These are phyloP conservation scores for Beta macrorhiza DNA, from an alignment of 179 eudicot genomes.

Conservation along the genomic window DNA sequence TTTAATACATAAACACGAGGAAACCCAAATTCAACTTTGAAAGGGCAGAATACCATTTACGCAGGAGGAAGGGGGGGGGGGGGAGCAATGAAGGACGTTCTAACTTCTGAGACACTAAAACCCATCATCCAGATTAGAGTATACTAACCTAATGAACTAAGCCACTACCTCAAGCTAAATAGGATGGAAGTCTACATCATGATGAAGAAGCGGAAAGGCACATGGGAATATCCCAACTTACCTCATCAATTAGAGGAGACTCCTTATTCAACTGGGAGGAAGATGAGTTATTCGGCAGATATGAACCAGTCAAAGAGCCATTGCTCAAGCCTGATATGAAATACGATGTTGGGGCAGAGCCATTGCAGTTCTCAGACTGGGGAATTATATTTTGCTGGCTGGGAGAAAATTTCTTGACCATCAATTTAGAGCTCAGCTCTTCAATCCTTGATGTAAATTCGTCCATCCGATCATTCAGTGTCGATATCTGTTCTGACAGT, in stretches of 20 bases:
- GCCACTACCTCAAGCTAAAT: neutral
- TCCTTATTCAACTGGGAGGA: constrained; percentile 75
- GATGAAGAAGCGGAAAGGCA: neutral
- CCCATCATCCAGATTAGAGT: neutral
- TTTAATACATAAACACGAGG: no score
- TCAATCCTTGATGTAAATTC: constrained; percentile 74
- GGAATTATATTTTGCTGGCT: constrained; percentile 53
- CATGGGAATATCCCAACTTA: constrained; percentile 26
- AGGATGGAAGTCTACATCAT: neutral
- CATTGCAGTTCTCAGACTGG: constrained; percentile 67
- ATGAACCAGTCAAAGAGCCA: constrained; percentile 61
- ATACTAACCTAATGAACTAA: neutral
- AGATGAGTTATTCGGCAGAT: constrained; percentile 60
- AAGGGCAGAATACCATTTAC: no score
- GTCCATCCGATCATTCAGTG: constrained; percentile 76
- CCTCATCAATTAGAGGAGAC: constrained; percentile 72
- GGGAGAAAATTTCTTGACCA: constrained; percentile 43
- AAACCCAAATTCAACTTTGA: no score
- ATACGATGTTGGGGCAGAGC: constrained; percentile 76
- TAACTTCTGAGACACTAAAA: neutral
- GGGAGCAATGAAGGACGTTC: no score
- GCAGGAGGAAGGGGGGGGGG: no score
- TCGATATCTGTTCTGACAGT: constrained; percentile 78
- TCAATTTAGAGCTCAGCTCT: constrained; percentile 66
- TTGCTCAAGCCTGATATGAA: constrained; percentile 69